phyloP scores from a whole-genome alignment of 2,329 filamentous ascomycete species.

The Nothophoma quercina region DNA sequence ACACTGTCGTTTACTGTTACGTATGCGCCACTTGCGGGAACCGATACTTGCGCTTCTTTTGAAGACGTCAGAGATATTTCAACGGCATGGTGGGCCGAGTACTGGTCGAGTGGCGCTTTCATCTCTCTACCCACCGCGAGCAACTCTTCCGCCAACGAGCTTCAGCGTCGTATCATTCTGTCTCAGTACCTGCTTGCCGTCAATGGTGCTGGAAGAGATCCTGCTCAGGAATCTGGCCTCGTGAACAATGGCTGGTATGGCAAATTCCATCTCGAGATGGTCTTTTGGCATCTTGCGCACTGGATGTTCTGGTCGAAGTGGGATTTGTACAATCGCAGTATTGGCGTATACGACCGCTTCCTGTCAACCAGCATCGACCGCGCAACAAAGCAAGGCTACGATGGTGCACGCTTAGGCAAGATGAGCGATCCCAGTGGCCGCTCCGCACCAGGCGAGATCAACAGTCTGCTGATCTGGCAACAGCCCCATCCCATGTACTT shows the following conservation, averaged over 20 bases:
- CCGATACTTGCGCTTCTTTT: constrained; percentile 4
- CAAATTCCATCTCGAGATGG: constrained; percentile 65
- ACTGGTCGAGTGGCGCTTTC: constrained; percentile 62
- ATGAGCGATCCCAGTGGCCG: constrained; percentile 66
- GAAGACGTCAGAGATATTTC: constrained; percentile 43
- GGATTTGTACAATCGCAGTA: constrained; percentile 55
- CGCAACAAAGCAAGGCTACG: constrained; percentile 49
- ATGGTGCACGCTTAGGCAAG: constrained; percentile 60
- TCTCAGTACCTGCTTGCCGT: constrained; percentile 63
- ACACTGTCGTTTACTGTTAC: background rate
- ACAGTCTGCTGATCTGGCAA: constrained; percentile 56
- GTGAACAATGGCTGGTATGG: constrained; percentile 65
- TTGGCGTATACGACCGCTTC: constrained; percentile 60
- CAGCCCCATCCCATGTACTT: constrained; percentile 67
- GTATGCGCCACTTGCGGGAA: background rate
- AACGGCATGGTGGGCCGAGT: constrained; percentile 57
- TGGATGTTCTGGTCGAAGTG: constrained; percentile 61
- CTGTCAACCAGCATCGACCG: constrained; percentile 48
- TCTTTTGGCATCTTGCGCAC: constrained; percentile 61
- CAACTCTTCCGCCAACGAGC: constrained; percentile 55
- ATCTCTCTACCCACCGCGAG: constrained; percentile 55
- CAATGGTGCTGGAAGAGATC: constrained; percentile 59
- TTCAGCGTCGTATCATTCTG: constrained; percentile 62
- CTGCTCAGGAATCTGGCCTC: constrained; percentile 59
- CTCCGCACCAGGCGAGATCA: constrained; percentile 67